Evolutionary conservation across 441 rosid genomes (phyloP), one percentile per base, ranked within the genome.

Genomic region (Pelargonium citronellum): DNA sequence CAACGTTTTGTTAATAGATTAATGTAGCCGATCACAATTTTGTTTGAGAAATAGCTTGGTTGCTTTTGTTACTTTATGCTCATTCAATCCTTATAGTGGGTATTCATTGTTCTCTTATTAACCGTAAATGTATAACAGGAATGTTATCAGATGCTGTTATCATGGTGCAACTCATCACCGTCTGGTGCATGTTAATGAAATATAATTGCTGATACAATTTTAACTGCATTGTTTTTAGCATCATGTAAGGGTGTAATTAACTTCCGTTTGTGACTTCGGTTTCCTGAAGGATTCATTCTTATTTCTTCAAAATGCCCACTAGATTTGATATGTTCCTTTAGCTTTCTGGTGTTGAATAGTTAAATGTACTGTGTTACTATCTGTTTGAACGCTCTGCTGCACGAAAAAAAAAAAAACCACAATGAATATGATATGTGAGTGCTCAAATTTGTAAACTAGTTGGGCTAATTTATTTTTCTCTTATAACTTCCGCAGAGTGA

Each of bases 401-500:
- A n/a, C n/a, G n/a, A n/a, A n/a, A n/a, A 53, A 53, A 53, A 51
- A 11, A 0, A 47, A 6, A 12, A 47, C 4, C 10, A 11, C n/a
- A 41, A 41, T 41, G 46, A 4, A 4, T 11, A 49, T 49, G n/a
- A 11, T 49, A 17, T 30, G 37, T 49, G 57, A 49, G 15, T 49
- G n/a, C n/a, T 49, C 17, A 49, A 49, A 49, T 49, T 49, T 49
- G 57, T 49, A 55, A 1, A 1, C n/a, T 11, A 11, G 22, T 20
- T 10, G 65, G n/a, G n/a, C n/a, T n/a, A n/a, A n/a, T n/a, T n/a
- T n/a, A n/a, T n/a, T n/a, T n/a, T n/a, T n/a, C n/a, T n/a, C n/a
- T n/a, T n/a, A n/a, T n/a, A n/a, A n/a, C n/a, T 20, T 71, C 53
- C 77, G 80, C 89, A 94, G 96, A 66, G 89, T 91, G 65, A 91